Evolutionary conservation across 257 asterid genomes (phyloP), one percentile per base, ranked within the genome.

Genomic region (Gardenia jasminoides): DNA sequence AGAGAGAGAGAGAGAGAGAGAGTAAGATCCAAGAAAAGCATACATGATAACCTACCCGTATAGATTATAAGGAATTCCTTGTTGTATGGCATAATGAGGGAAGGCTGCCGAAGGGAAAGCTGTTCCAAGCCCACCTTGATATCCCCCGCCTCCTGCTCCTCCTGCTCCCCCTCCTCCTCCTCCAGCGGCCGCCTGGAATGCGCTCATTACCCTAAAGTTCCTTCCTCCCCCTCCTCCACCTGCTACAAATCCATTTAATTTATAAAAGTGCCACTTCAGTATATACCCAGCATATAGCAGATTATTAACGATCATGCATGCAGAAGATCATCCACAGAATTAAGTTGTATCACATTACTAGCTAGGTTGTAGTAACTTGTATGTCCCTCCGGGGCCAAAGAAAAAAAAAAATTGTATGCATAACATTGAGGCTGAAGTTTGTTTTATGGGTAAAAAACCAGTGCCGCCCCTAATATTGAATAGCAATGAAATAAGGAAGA

Each of bases 21-120:
- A 28, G 10, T 1, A 13, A 52, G 20, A 52, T 5, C 22, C 17
- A 52, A 52, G 33, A 52, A n/a, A 66, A n/a, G 41, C 24, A 24
- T 47, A 0, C 28, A 15, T 64, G 48, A 28, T 30, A 50, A 58
- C 87, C 43, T 86, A 94, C 98, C 98, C 99, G 82, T 93, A 95
- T 59, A 90, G 90, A 84, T 89, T 94, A 89, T 92, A 95, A 81
- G 99, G 99, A 75, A 95, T 87, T 74, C 97, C 98, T 88, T 95
- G 99, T 78, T 93, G 99, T 82, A 95, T 86, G 84, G 94, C 89
- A 84, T 95, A 95, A 81, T 93, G 97, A 72, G 98, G 97, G 86
- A 88, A 93, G 48, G 90, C 85, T 79, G 97, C 93, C 19, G 97
- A 88, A 67, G 94, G 86, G 84, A 87, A 89, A n/a, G 93, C 88